Percentiles rank a stretch among this genome's conserved stretches.
Evolutionary conservation across 2,329 filamentous ascomycete species (phyloP).

Genomic region (Colletotrichum ledebouriae): DNA sequence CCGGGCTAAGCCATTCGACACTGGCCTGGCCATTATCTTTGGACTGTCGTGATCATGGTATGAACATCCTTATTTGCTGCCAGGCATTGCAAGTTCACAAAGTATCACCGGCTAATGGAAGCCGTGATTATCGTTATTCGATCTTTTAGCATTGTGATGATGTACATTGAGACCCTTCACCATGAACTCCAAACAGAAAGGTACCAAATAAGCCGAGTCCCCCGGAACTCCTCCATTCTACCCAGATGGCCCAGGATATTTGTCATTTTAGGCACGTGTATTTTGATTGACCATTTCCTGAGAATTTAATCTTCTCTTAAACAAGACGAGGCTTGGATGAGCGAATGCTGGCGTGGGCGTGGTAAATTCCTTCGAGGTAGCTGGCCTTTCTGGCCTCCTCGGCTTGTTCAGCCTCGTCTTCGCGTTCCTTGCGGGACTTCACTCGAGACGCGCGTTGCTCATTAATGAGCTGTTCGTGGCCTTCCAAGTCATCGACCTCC

Average conservation of each 20-base stretch:
- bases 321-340: constrained; percentile 28
- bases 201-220: constrained; percentile 28
- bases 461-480: constrained; percentile 18
- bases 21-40: too few species aligned
- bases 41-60: too few species aligned
- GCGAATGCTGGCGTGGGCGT: constrained; percentile 32
- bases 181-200: constrained; percentile 35
- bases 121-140: neutral
- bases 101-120: neutral
- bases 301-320: neutral
- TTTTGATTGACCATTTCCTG: too few species aligned
- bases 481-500: constrained; percentile 22
- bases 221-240: constrained; percentile 30
- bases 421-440: constrained; percentile 26
- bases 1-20: too few species aligned
- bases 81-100: too few species aligned
- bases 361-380: constrained; percentile 39
- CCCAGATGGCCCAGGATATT: neutral
- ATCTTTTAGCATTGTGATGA: constrained; percentile 7
- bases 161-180: constrained; percentile 17
- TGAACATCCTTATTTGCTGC: too few species aligned
- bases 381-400: constrained; percentile 37
- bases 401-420: constrained; percentile 35
- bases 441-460: constrained; percentile 28
- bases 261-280: too few species aligned